Evolutionary conservation across 2,329 filamentous ascomycete species (phyloP).

Genomic region (Bertia moriformis): DNA sequence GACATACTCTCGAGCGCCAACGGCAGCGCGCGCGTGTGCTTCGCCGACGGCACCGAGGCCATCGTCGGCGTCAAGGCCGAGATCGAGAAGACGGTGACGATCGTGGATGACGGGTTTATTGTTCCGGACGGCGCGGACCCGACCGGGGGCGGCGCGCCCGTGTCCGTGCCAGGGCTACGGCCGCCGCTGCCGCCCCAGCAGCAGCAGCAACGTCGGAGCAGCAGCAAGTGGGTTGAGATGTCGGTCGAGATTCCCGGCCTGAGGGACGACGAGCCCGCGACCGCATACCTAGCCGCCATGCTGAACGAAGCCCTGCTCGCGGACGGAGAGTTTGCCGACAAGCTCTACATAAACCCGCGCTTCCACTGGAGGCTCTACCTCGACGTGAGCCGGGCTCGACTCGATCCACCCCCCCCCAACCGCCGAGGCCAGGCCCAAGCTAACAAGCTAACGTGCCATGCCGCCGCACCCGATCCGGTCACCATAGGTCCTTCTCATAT

Average conservation of each 20-base stretch:
- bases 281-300: constrained; percentile 78
- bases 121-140: constrained; percentile 6
- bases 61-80: constrained; percentile 93
- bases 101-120: constrained; percentile 6
- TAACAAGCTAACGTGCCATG: constrained; percentile 1
- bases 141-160: constrained; percentile 13
- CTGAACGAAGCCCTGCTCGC: constrained; percentile 72
- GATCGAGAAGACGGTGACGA: constrained; percentile 56
- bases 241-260: constrained; percentile 81
- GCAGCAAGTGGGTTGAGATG: constrained; percentile 71
- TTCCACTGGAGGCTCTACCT: constrained; percentile 97
- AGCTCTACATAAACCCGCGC: constrained; percentile 72
- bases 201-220: constrained; percentile 25
- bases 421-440: neutral
- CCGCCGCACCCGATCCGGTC: constrained; percentile 1
- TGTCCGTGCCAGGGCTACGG: constrained; percentile 15
- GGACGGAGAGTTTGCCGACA: constrained; percentile 52
- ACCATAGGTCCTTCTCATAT: constrained; percentile 68
- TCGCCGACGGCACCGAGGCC: constrained; percentile 88
- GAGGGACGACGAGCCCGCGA: constrained; percentile 79
- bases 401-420: constrained; percentile 2
- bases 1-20: constrained; percentile 80
- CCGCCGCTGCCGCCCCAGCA: constrained; percentile 15
- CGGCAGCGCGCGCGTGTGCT: constrained; percentile 83
- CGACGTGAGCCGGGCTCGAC: constrained; percentile 67